These are phyloP conservation scores for Colletotrichum somersetense DNA, from an alignment of 2,329 filamentous ascomycete species.

Conservation along the genomic window DNA sequence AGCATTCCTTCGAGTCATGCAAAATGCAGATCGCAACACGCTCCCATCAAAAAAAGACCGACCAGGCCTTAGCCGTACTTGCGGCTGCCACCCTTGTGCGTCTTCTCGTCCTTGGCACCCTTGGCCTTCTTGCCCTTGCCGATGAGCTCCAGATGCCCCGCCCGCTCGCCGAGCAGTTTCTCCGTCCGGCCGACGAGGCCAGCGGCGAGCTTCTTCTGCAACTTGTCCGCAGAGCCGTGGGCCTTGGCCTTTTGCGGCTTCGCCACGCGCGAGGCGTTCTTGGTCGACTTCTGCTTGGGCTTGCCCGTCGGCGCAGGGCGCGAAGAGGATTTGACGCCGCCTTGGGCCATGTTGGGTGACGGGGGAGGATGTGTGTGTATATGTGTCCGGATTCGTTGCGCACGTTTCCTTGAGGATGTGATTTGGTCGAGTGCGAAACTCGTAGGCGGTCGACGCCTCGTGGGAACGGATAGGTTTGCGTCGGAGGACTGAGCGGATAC, in stretches of 20 bases:
- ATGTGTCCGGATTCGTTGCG: neutral
- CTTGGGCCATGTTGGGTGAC: slow-evolving; percentile 63
- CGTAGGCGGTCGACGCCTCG: neutral
- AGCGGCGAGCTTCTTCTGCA: slow-evolving; percentile 67
- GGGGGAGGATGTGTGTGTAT: too few species aligned
- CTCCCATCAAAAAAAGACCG: neutral
- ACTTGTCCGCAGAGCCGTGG: slow-evolving; percentile 61
- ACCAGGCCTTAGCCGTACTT: slow-evolving; percentile 64
- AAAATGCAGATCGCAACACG: neutral
- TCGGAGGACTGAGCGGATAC: neutral
- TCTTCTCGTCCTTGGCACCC: slow-evolving; percentile 53
- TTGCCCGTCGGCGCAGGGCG: slow-evolving; percentile 56
- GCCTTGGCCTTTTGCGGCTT: slow-evolving; percentile 63
- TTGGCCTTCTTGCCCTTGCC: slow-evolving; percentile 65
- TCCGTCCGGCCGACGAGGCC: slow-evolving; percentile 69
- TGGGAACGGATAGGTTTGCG: neutral
- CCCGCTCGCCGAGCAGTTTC: slow-evolving; percentile 69
- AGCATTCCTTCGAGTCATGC: neutral
- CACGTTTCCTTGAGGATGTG: neutral
- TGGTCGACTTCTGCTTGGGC: slow-evolving; percentile 50
- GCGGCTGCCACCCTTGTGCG: slow-evolving; percentile 62
- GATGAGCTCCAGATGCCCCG: slow-evolving; percentile 71
- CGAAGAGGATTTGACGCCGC: slow-evolving; percentile 62
- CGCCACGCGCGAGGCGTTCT: slow-evolving; percentile 59
- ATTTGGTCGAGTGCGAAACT: neutral